Evolutionary conservation across 2,329 filamentous ascomycete genomes (phyloP).

Genomic region (Ceratocystis eucalypticola): DNA sequence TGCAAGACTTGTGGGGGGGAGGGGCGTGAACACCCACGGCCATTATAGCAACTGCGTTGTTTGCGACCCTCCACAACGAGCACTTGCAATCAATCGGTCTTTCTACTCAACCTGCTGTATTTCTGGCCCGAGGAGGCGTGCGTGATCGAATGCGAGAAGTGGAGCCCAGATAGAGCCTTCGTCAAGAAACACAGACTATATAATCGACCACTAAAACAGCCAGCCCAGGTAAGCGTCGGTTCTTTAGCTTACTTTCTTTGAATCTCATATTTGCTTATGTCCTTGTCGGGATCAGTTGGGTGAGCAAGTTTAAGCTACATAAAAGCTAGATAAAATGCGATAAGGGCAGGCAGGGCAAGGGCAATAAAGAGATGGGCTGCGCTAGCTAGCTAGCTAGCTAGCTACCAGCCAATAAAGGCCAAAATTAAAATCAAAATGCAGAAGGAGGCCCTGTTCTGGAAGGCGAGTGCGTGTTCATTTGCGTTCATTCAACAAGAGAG

Average conservation of each 20-base stretch:
- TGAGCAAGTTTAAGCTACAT: conserved; percentile 3
- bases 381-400: too few relatives aligned
- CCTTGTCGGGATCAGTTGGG: neutral
- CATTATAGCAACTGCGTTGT: neutral
- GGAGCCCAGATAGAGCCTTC: neutral
- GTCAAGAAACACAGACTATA: neutral
- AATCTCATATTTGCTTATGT: neutral
- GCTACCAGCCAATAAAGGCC: too few relatives aligned
- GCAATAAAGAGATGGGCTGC: neutral
- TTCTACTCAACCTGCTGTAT: too few relatives aligned
- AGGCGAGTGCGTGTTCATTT: neutral
- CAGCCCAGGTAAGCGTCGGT: neutral
- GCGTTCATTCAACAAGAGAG: neutral
- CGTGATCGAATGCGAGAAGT: neutral
- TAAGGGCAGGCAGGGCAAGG: neutral
- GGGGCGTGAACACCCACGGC: neutral
- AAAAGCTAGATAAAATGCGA: neutral
- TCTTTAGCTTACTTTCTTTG: neutral
- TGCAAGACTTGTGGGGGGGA: neutral
- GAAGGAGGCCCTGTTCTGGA: neutral
- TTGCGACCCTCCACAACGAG: too few relatives aligned
- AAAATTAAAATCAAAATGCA: neutral
- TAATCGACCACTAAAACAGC: neutral
- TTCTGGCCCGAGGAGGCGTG: neutral
- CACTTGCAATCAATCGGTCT: too few relatives aligned